Base-by-base conservation (phyloP, 176 grass and related monocot genomes). In the Secale cereale region DNA sequence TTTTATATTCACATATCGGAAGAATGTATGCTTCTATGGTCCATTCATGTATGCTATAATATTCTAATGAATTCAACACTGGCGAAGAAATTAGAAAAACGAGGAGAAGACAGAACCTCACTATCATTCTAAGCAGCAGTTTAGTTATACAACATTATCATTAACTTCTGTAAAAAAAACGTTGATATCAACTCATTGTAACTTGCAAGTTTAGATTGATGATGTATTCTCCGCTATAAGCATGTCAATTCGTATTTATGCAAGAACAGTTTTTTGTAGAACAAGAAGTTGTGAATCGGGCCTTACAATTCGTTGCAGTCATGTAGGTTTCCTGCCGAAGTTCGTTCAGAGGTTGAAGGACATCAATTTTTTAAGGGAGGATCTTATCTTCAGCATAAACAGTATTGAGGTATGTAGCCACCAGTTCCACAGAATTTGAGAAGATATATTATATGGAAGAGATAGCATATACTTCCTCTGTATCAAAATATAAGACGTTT, bases 361-460 rank as follows among this genome's bases (percentile, higher is more conserved):
- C 59, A 92, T 89, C n/a, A 92, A 91, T 50, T 98, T 98, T 90
- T 88, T 98, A 50, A 92, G 91, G 80, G 96, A 98, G 78, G 96
- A 95, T 88, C 93, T 98, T 87, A 72, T 98, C 36, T 95, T 98
- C 85, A 98, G 96, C 85, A 83, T 92, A 59, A 89, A 95, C 81
- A 98, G 96, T 87, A 87, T 83, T 63, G 88, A 95, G 86, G 95
- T 95, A 94, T 89, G 96, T 92, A 63, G 61, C 52, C 32, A 35
- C 65, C 26, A 32, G 16, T 52, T 82, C 32, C 8, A 65, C 7
- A 25, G 20, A 23, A 28, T 50, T 50, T 26, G 4, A 4, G 59
- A 63, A 50, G 20, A 69, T n/a, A 16, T 6, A 46, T 63, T 71
- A 62, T 25, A 81, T 56, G 22, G 69, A 86, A 61, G 37, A 7